Conservation (phyloP, 805 yeast species). For the Candida maesae region DNA sequence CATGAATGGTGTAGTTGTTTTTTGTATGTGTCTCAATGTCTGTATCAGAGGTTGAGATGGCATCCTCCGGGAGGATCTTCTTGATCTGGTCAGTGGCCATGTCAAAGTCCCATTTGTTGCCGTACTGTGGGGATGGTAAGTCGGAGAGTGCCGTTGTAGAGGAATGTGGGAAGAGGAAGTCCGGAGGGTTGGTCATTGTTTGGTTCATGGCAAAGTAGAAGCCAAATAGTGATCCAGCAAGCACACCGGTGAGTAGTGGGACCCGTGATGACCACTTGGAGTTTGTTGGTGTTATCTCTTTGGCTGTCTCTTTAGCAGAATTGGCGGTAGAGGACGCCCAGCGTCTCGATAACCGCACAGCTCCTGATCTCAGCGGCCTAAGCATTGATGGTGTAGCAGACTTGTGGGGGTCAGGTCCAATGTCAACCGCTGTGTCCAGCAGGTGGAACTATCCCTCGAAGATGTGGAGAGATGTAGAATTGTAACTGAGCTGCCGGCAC, state of each 20-base stretch:
- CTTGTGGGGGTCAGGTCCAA: not conserved
- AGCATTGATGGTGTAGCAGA: not conserved
- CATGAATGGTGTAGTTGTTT: conserved; percentile 46
- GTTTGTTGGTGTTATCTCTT: not conserved
- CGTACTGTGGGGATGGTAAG: conserved; percentile 26
- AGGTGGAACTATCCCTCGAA: too few species aligned
- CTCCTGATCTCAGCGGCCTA: not conserved
- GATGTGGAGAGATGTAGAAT: too few species aligned
- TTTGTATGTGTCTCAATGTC: conserved; percentile 44
- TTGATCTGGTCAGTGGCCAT: conserved; percentile 26
- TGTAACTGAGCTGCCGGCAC: not conserved
- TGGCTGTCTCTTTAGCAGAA: not conserved
- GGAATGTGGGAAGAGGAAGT: conserved; percentile 28
- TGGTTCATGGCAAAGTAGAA: conserved; percentile 27
- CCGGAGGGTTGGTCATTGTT: conserved; percentile 23
- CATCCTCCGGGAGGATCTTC: conserved; percentile 33
- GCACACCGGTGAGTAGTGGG: conserved; percentile 16
- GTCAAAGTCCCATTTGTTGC: conserved; percentile 26
- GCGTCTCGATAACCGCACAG: not conserved
- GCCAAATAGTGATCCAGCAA: conserved; percentile 20
- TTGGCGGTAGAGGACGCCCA: conserved; percentile 5
- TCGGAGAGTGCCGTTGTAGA: conserved; percentile 23
- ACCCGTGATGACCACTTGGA: conserved; percentile 4
- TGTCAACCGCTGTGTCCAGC: too few species aligned
- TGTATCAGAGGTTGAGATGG: conserved; percentile 22